phyloP scores from a whole-genome alignment of 108 stramenopile genomes.

The Nitzschia sp. region DNA sequence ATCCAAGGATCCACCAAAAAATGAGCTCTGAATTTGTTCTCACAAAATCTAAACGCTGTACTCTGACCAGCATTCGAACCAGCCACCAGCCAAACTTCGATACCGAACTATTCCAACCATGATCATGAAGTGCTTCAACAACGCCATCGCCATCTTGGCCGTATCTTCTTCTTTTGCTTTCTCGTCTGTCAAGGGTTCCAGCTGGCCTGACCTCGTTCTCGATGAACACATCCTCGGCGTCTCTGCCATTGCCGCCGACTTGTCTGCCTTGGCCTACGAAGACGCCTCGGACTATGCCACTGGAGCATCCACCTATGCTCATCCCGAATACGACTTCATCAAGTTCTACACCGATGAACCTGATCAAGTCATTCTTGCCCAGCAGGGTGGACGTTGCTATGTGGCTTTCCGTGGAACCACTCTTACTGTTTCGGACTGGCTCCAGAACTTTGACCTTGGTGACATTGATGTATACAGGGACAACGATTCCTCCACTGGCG shows the following conservation, averaged over 20 bases:
- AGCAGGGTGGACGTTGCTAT: conserved; percentile 4
- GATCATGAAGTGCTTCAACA: no score
- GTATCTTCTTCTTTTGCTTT: not conserved
- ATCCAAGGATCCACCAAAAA: no score
- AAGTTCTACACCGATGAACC: conserved; percentile 12
- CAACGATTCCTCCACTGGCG: not conserved
- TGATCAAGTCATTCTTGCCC: conserved; percentile 3
- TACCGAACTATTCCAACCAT: no score
- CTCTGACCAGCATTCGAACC: no score
- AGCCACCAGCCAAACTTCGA: no score
- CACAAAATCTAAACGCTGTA: no score
- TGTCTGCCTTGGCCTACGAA: not conserved
- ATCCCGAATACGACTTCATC: not conserved
- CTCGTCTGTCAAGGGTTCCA: not conserved
- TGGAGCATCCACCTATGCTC: not conserved
- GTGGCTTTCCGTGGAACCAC: conserved; percentile 6
- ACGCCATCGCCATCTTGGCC: no score
- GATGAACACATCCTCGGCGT: not conserved
- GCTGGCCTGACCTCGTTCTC: not conserved
- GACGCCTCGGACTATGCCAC: not conserved
- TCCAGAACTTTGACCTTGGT: not conserved
- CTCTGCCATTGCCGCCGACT: conserved; percentile 1
- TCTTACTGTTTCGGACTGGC: not conserved
- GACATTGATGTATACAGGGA: not conserved
- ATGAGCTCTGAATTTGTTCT: no score